Conservation (phyloP, 495 filamentous ascomycete species). For the Podospora appendiculata region DNA sequence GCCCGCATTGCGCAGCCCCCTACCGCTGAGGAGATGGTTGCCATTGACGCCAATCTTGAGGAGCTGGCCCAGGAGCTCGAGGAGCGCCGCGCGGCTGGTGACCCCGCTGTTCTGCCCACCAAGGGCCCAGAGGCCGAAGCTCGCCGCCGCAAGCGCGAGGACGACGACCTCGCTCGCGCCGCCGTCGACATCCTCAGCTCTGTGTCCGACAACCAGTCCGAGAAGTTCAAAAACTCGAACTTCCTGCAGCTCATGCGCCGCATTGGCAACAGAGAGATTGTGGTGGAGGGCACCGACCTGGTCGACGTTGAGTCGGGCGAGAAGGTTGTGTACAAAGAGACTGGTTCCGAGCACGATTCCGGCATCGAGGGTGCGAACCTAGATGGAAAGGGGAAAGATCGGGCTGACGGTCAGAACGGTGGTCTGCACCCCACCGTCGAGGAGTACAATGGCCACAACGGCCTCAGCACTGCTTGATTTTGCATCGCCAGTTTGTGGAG, state of each 20-base stretch:
- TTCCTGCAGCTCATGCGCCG: slow-evolving; percentile 37
- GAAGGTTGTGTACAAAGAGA: slow-evolving; percentile 4
- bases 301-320: slow-evolving; percentile 25
- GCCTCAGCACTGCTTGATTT: no score
- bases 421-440: no score
- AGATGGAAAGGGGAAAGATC: no score
- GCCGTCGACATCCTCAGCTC: slow-evolving; percentile 32
- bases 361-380: not conserved
- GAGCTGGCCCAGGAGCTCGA: slow-evolving; percentile 14
- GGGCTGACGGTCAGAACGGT: no score
- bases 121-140: not conserved
- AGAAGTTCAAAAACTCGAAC: slow-evolving; percentile 37
- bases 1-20: not conserved
- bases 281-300: slow-evolving; percentile 29
- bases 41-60: slow-evolving; percentile 10
- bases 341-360: not conserved
- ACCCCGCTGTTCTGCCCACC: not conserved
- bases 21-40: slow-evolving; percentile 11
- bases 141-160: slow-evolving; percentile 2
- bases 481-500: no score
- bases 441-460: no score
- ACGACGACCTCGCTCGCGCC: slow-evolving; percentile 28
- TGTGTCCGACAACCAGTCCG: slow-evolving; percentile 26
- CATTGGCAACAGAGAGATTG: slow-evolving; percentile 30
- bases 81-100: not conserved